Evolutionary conservation across 164 flowering plant species (phyloP).

Genomic region (Saururus chinensis): DNA sequence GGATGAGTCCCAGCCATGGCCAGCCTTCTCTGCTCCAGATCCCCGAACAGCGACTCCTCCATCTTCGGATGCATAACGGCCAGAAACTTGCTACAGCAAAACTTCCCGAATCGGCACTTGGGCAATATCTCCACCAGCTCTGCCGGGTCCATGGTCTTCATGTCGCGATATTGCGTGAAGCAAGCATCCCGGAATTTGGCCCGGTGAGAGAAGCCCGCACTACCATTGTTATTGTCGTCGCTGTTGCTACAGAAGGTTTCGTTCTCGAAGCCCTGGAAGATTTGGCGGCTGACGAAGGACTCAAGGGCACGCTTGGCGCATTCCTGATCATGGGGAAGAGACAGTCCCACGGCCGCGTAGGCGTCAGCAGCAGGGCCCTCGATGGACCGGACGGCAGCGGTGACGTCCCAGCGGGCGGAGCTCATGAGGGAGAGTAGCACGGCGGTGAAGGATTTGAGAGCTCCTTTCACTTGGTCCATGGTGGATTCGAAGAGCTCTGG

Average conservation of each 20-base stretch:
- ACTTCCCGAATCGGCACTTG: too few species aligned
- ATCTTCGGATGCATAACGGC: too few species aligned
- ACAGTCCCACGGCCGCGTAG: conserved; percentile 11
- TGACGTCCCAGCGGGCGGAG: conserved; percentile 83
- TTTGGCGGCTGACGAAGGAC: conserved; percentile 63
- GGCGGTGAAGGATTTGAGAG: conserved; percentile 62
- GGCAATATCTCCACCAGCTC: too few species aligned
- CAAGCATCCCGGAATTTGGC: conserved; percentile 71
- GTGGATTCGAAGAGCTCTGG: conserved; percentile 60
- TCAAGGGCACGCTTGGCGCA: conserved; percentile 76
- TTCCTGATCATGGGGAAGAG: conserved; percentile 46
- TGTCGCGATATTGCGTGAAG: conserved; percentile 67
- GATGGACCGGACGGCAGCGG: conserved; percentile 78
- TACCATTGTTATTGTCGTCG: conserved; percentile 90
- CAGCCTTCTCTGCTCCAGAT: conserved; percentile 60
- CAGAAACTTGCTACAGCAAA: too few species aligned
- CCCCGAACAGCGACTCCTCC: too few species aligned
- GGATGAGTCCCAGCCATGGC: conserved; percentile 68
- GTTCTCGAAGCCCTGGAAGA: conserved; percentile 89
- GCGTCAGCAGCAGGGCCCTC: conserved; percentile 19
- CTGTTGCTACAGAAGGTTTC: conserved; percentile 96
- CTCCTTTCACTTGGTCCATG: conserved; percentile 55
- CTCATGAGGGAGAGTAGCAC: conserved; percentile 81
- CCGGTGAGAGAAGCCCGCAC: conserved; percentile 71
- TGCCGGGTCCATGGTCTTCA: too few species aligned